phyloP scores from a whole-genome alignment of 139 green algal genomes.

The Nannochloris sp. region DNA sequence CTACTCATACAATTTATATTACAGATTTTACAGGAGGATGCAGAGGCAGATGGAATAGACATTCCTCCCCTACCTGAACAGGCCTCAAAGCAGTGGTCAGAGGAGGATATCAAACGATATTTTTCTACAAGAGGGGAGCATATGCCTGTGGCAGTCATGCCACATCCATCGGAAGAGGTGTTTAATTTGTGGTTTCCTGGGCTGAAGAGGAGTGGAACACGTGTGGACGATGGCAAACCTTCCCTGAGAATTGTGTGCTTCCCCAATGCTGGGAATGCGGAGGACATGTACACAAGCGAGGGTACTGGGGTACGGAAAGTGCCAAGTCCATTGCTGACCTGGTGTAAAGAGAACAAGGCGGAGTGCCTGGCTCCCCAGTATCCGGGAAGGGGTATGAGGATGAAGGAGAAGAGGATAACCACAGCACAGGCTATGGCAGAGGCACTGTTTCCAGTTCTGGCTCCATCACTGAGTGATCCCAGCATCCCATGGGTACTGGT shows the following conservation, averaged over 20 bases:
- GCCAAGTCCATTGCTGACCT: conserved; percentile 60
- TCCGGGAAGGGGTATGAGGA: conserved; percentile 47
- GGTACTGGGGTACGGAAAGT: conserved; percentile 51
- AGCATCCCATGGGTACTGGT: conserved; percentile 42
- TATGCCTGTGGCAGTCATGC: not conserved
- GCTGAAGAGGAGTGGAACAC: conserved; percentile 30
- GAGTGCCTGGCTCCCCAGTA: conserved; percentile 66
- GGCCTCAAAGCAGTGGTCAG: conserved; percentile 21
- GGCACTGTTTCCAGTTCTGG: conserved; percentile 48
- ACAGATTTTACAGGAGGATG: conserved; percentile 34
- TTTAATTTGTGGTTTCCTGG: conserved; percentile 52
- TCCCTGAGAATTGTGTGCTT: conserved; percentile 60
- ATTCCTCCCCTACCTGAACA: conserved; percentile 7
- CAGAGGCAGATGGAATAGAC: conserved; percentile 9
- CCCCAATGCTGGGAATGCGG: conserved; percentile 62
- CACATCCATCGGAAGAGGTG: conserved; percentile 5
- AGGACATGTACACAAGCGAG: conserved; percentile 84
- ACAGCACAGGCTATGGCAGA: conserved; percentile 32
- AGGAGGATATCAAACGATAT: conserved; percentile 24
- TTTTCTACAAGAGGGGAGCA: conserved; percentile 7
- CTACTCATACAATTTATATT: not conserved
- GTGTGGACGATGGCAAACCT: conserved; percentile 9
- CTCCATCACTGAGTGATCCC: conserved; percentile 21
- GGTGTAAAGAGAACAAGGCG: conserved; percentile 40
- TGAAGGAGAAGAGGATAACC: conserved; percentile 35